These are phyloP conservation scores for Phytomonas sp. DNA, from an alignment of 208 protist genomes.

Conservation along the genomic window DNA sequence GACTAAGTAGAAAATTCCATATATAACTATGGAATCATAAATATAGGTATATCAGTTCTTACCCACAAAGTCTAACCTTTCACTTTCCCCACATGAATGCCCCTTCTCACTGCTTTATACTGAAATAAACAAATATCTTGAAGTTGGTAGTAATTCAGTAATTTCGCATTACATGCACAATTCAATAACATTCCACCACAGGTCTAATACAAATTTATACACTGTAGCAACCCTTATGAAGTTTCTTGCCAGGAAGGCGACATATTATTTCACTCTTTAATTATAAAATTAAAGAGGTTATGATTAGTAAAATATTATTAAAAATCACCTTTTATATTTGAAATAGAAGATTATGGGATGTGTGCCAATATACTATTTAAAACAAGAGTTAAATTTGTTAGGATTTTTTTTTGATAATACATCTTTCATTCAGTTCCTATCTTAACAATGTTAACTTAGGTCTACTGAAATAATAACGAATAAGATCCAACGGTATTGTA, in stretches of 20 bases:
- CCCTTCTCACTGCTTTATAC: neutral
- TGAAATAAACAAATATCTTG: neutral
- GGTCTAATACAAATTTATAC: neutral
- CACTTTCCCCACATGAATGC: neutral
- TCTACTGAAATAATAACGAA: neutral
- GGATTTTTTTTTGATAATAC: neutral
- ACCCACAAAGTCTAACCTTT: neutral
- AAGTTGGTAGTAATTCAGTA: neutral
- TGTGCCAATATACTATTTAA: neutral
- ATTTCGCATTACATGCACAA: neutral
- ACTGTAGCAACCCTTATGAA: neutral
- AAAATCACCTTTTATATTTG: neutral
- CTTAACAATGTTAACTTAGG: neutral
- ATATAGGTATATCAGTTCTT: slow-evolving; percentile 1
- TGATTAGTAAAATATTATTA: neutral
- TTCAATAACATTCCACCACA: neutral
- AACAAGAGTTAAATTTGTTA: neutral
- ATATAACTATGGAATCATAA: slow-evolving; percentile 7
- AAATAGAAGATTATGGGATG: neutral
- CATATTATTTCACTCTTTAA: neutral
- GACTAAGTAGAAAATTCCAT: slow-evolving; percentile 6
- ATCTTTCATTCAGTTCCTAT: neutral
- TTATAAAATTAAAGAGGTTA: neutral
- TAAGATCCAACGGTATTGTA: neutral
- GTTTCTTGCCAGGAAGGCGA: neutral